Evolutionary conservation across 176 grass and related monocot species (phyloP), one percentile per base, ranked within the genome.

Genomic region (Bolboschoenus planiculmis): DNA sequence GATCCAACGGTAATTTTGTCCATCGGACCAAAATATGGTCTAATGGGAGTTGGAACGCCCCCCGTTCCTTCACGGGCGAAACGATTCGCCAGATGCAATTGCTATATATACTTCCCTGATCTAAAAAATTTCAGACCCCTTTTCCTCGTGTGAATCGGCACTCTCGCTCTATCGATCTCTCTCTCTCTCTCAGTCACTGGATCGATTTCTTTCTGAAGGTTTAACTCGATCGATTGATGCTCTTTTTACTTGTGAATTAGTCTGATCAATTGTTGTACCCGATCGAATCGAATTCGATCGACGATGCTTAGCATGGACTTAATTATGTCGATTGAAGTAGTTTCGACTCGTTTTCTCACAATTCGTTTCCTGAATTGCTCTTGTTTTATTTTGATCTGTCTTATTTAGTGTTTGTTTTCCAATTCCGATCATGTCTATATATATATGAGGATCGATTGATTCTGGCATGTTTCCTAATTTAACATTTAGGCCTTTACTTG

Each of bases 51-150:
- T n/a, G n/a, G n/a, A n/a, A n/a, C n/a, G n/a, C n/a, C n/a, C n/a
- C n/a, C n/a, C n/a, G n/a, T n/a, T n/a, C n/a, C n/a, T n/a, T n/a
- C n/a, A 47, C 20, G 7, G 56, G 33, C 56, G 44, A 62, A 10
- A 29, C 50, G 78, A 64, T 47, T 61, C 33, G 5, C 54, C 57
- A 24, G 56, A 81, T 6, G 24, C n/a, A 42, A 81, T 62, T 43
- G 40, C 79, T 81, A 81, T 65, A 81, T 43, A 64, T 61, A 81
- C 35, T 63, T n/a, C 11, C 42, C 79, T 64, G 79, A 81, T 81
- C 57, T 64, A 4, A 63, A 81, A n/a, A 81, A 18, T 16, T 47
- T 47, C 8, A 50, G 39, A 21, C 35, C 57, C 33, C 16, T 81
- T 51, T 44, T 62, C 78, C 18, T 30, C 46, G 11, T 16, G 11